phyloP scores from a whole-genome alignment of 352 stramenopile genomes.

The Phytophthora pistaciae region DNA sequence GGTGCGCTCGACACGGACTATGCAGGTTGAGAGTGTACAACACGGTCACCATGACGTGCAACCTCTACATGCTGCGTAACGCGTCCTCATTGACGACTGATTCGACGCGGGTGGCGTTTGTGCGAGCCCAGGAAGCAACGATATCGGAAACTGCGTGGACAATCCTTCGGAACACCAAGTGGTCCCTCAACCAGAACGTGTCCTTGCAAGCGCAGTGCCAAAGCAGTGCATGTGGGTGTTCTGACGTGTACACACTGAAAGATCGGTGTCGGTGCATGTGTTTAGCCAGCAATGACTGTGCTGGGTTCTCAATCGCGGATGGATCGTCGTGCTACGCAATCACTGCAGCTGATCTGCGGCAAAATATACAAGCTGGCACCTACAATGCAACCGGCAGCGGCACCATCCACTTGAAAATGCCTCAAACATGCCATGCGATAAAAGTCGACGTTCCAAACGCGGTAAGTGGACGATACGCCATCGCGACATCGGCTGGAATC shows the following conservation, averaged over 20 bases:
- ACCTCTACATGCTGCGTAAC: constrained; percentile 55
- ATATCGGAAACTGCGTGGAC: constrained; percentile 55
- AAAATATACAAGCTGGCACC: constrained; percentile 39
- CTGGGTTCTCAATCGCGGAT: constrained; percentile 52
- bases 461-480: constrained; percentile 47
- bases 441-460: constrained; percentile 45
- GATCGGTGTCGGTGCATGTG: constrained; percentile 64
- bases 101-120: constrained; percentile 30
- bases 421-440: constrained; percentile 59
- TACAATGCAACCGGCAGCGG: constrained; percentile 38
- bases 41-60: constrained; percentile 44
- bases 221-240: constrained; percentile 41
- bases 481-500: constrained; percentile 52
- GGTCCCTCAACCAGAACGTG: constrained; percentile 39
- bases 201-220: constrained; percentile 44
- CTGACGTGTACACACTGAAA: constrained; percentile 37
- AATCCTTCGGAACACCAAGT: constrained; percentile 44
- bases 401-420: constrained; percentile 64
- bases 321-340: constrained; percentile 55
- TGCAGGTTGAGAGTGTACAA: constrained; percentile 56
- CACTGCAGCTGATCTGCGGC: constrained; percentile 43
- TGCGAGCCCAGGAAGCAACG: constrained; percentile 33
- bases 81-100: constrained; percentile 31
- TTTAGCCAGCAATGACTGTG: constrained; percentile 36
- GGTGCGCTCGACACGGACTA: constrained; percentile 51